Base-by-base conservation (phyloP, 306 rosid species). In the Medicago arabica region DNA sequence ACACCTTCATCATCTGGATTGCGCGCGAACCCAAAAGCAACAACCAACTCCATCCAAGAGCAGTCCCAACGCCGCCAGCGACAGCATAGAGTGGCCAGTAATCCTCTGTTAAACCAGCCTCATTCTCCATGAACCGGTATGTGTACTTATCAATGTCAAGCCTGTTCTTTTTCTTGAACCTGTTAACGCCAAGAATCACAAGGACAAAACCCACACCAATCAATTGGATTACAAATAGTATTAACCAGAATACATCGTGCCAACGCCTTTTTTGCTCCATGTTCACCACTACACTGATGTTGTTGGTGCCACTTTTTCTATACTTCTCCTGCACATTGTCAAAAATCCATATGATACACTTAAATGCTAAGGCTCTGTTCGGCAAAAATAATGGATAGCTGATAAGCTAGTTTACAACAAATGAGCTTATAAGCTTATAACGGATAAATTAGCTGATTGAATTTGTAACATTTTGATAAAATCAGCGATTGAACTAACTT, bases 211-310 rank as follows among this genome's bases (percentile, higher is more conserved):
- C 98, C 73, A 95, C 8, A 38, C 87, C 79, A 77, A 89, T 75
- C 91, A 89, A 83, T 74, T 95, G 98, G 79, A 86, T 80, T 60
- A 89, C 58, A 77, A 95, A 95, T 31, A 89, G 65, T 17, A 86
- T 89, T 77, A 79, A 84, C 98, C 98, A 95, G 83, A 95, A 95
- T 60, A 92, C 75, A n/a, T 95, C 98, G 0, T 87, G 93, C 97
- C 96, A 95, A 19, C 87, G 88, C 63, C 97, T 89, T 6, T 86
- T 76, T 40, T 89, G 86, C 75, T 80, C 97, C 47, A 87, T 75
- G 57, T 62, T 81, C 85, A 84, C 76, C 59, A 79, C 79, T 81
- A 83, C 90, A 76, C 84, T 72, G n/a, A 78, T 81, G 40, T 55
- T 75, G 38, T 34, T 84, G 7, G 70, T 86, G 5, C 80, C 74